A percentile compares a stretch with the other conserved stretches of the same genome.
Evolutionary conservation across 345 rosid species (phyloP).

Genomic region (Citrus medica): DNA sequence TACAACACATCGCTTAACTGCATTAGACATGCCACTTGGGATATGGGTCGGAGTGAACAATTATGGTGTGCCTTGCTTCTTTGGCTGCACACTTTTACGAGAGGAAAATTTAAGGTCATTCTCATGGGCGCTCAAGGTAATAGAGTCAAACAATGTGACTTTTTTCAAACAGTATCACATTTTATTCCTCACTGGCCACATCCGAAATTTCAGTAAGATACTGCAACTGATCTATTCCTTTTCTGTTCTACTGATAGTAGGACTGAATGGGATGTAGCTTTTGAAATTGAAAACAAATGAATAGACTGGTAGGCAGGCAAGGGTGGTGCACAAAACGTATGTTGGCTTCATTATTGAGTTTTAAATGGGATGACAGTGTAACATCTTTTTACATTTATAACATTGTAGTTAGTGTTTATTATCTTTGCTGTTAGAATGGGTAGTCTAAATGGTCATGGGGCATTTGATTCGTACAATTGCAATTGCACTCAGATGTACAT

Average conservation of each 20-base stretch:
- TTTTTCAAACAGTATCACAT: neutral
- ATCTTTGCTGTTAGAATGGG: neutral
- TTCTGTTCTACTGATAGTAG: neutral
- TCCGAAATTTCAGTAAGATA: neutral
- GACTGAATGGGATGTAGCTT: neutral
- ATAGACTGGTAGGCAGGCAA: neutral
- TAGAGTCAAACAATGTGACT: neutral
- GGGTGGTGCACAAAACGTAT: neutral
- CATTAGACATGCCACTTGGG: slow-evolving; percentile 97
- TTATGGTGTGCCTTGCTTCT: slow-evolving; percentile 97
- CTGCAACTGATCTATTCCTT: neutral
- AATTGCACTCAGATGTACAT: neutral
- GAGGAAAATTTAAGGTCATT: slow-evolving; percentile 78
- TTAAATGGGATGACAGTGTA: neutral
- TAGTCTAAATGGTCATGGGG: neutral
- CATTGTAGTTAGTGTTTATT: neutral
- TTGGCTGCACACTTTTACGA: slow-evolving; percentile 80
- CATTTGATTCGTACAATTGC: neutral
- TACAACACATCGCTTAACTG: slow-evolving; percentile 85
- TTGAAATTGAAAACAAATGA: neutral
- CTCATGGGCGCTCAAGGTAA: slow-evolving; percentile 98
- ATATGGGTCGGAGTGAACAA: slow-evolving; percentile 94
- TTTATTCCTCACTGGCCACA: neutral
- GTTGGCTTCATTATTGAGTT: neutral
- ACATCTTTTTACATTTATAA: neutral